Conservation (phyloP, 2,329 filamentous ascomycete genomes). For the Microcyclospora pomicola region DNA sequence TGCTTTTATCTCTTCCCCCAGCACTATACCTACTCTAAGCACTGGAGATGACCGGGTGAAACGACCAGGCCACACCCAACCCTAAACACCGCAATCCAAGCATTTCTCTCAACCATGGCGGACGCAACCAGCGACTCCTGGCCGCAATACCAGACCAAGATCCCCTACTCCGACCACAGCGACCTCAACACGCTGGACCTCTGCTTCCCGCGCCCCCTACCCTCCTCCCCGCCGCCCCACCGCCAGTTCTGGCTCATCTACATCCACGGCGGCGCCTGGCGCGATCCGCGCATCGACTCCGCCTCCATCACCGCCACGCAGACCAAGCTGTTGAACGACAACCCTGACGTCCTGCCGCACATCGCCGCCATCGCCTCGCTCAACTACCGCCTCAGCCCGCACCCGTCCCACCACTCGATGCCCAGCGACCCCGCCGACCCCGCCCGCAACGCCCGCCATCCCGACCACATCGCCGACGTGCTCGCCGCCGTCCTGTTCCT, state of each 20-base stretch:
- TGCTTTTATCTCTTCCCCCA: too few relatives aligned
- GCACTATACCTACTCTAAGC: too few relatives aligned
- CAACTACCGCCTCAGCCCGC: slow-evolving; percentile 49
- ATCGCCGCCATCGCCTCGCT: slow-evolving; percentile 51
- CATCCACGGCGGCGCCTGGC: slow-evolving; percentile 39
- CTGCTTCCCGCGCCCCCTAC: slow-evolving; percentile 25
- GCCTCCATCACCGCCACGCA: slow-evolving; percentile 25
- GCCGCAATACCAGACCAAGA: slow-evolving; percentile 13
- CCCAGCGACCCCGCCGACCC: slow-evolving; percentile 35
- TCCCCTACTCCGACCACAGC: slow-evolving; percentile 18
- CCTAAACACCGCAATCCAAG: too few relatives aligned
- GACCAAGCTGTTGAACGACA: slow-evolving; percentile 20
- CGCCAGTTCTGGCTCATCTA: slow-evolving; percentile 24
- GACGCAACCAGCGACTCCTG: slow-evolving; percentile 9
- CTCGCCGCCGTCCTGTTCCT: slow-evolving; percentile 38
- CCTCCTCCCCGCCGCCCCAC: slow-evolving; percentile 6
- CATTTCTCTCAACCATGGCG: too few relatives aligned
- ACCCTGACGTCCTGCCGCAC: slow-evolving; percentile 10
- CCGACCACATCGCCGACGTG: slow-evolving; percentile 48
- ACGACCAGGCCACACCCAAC: too few relatives aligned
- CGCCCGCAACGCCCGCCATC: slow-evolving; percentile 39
- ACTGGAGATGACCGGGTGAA: too few relatives aligned
- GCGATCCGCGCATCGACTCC: slow-evolving; percentile 30
- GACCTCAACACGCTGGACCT: slow-evolving; percentile 30
- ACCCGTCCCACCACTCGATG: slow-evolving; percentile 29